phyloP scores from a whole-genome alignment of 306 rosid genomes.

The Vigna unguiculata region DNA sequence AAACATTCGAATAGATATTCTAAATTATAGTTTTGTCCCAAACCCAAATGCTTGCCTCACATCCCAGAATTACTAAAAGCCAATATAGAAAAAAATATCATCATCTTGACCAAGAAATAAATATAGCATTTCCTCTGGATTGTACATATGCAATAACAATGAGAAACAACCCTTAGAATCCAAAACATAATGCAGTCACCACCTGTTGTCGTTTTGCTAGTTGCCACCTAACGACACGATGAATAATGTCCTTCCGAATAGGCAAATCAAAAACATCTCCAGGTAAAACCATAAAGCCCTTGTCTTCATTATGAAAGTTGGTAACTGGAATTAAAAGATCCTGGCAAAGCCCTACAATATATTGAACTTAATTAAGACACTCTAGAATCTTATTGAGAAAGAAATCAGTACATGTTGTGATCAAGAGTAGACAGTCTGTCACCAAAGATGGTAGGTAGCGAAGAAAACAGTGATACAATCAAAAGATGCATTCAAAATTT shows the following conservation, averaged over 20 bases:
- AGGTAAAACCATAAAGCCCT: slow-evolving; percentile 86
- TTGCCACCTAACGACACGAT: slow-evolving; percentile 93
- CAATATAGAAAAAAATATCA: slow-evolving; percentile 20
- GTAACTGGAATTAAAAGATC: slow-evolving; percentile 92
- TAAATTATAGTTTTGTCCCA: slow-evolving; percentile 20
- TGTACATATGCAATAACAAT: slow-evolving; percentile 16
- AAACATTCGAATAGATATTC: not conserved
- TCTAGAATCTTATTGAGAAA: slow-evolving; percentile 26
- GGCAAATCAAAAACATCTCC: slow-evolving; percentile 95
- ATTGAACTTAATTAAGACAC: slow-evolving; percentile 38
- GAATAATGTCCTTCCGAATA: slow-evolving; percentile 89
- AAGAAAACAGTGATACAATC: not conserved
- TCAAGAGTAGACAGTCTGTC: slow-evolving; percentile 7
- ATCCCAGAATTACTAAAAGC: not conserved
- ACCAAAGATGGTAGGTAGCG: slow-evolving; percentile 31
- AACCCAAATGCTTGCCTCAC: slow-evolving; percentile 19
- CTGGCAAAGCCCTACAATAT: slow-evolving; percentile 70
- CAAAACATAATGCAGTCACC: slow-evolving; percentile 33
- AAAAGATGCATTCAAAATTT: slow-evolving; percentile 16
- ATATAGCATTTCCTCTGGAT: slow-evolving; percentile 27
- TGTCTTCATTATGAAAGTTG: slow-evolving; percentile 82
- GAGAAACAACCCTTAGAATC: slow-evolving; percentile 31
- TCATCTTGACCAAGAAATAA: not conserved
- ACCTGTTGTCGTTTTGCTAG: slow-evolving; percentile 95
- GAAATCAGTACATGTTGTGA: not conserved